Base-by-base conservation (phyloP, 2,329 filamentous ascomycete genomes). In the Whalleya microplaca region DNA sequence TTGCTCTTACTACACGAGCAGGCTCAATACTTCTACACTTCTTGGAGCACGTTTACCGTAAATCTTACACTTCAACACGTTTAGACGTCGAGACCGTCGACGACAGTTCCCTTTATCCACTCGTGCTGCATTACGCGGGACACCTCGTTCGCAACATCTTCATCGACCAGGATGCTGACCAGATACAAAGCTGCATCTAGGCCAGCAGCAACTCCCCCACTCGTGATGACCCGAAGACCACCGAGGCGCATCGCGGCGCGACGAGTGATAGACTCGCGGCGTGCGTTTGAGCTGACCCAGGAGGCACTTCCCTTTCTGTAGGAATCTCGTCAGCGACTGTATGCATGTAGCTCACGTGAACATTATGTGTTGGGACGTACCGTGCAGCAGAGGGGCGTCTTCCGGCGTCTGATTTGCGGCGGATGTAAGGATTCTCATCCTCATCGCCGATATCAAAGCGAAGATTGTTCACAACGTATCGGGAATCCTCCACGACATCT, bases 401-500 rank as follows among this genome's bases (percentile, higher is more conserved):
- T 47, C 81, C 85, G 60, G 81, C 79, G 64, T 90, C 87, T 56
- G 85, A 84, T 81, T 89, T 90, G 78, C 84, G 86, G 68, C 90
- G 83, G 72, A 95, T 87, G 76, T 94, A 94, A 29, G 90, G 90
- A 75, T 91, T 94, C 74, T 92, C 88, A 61, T 93, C 89, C 69
- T 90, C 85, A 69, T 93, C 86, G 58, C 89, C 88, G 65, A 95
- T 80, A 67, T 95, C 91, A 73, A 94, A 96, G 66, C 91, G 89
- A 57, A 92, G 87, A 76, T 96, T 95, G 81, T 96, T 96, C 73
- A 96, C 91, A 19, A 96, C 91, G 71, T 95, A 96, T 69, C 91
- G 84, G 69, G 83, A 82, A 62, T 91, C 88, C 70, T 95, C 90
- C 69, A 94, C 83, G 62, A 95, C 89, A 69, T 95, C 90, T 67